A percentile compares a stretch with the other conserved stretches of the same genome.
Evolutionary conservation across 495 filamentous ascomycete genomes (phyloP).

Genomic region (Aspergillus bertholletiae): DNA sequence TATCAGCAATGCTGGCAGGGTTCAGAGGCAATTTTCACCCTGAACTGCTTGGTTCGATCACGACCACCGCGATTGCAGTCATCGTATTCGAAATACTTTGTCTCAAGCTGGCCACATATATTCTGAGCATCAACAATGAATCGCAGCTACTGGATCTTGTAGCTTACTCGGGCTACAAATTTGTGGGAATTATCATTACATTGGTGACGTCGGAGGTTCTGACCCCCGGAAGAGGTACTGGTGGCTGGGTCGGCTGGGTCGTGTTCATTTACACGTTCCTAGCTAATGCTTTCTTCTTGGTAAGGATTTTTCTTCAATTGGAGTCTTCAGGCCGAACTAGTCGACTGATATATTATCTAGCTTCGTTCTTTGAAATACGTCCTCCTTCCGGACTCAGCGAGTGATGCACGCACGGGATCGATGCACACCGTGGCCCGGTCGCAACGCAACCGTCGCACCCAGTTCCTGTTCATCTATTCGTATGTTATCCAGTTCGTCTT

Average conservation of each 20-base stretch:
- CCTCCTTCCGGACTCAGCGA: conserved; percentile 78
- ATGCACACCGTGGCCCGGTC: conserved; percentile 77
- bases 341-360: conserved; percentile 45
- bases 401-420: conserved; percentile 58
- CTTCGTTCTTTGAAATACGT: conserved; percentile 95
- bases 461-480: conserved; percentile 93
- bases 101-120: conserved; percentile 88
- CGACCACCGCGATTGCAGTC: conserved; percentile 75
- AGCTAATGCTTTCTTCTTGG: conserved; percentile 94
- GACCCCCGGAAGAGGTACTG: conserved; percentile 72
- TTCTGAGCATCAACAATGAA: conserved; percentile 86
- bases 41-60: conserved; percentile 84
- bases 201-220: conserved; percentile 72
- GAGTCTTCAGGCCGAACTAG: neutral
- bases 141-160: conserved; percentile 86
- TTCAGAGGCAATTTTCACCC: conserved; percentile 92
- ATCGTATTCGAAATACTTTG: conserved; percentile 83
- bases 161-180: conserved; percentile 98
- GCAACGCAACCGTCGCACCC: conserved; percentile 83
- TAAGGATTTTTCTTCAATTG: conserved; percentile 38
- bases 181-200: conserved; percentile 90
- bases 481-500: conserved; percentile 91
- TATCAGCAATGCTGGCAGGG: conserved; percentile 84
- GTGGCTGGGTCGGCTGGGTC: conserved; percentile 82
- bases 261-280: conserved; percentile 88